A percentile compares a stretch with the other conserved stretches of the same genome.
Conservation (phyloP, 257 asterid genomes). For the Coffea canephora region DNA sequence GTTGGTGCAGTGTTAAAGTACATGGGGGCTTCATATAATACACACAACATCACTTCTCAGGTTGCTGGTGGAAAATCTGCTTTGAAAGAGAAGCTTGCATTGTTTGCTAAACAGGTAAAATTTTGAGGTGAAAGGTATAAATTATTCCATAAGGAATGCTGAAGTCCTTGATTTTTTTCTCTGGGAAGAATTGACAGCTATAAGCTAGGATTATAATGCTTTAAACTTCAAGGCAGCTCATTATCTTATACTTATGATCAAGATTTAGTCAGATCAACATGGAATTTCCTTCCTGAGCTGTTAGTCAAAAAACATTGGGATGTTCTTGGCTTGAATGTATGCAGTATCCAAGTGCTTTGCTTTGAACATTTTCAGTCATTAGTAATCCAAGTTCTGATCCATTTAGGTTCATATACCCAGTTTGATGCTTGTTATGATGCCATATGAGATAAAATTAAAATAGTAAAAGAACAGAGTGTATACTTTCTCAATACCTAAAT, state of each 20-base stretch:
- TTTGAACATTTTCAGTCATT: not conserved
- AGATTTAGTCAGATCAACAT: not conserved
- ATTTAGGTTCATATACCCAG: not conserved
- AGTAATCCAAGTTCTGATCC: not conserved
- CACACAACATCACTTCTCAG: slow-evolving; percentile 58
- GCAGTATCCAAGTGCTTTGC: not conserved
- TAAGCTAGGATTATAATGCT: not conserved
- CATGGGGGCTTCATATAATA: slow-evolving; percentile 93
- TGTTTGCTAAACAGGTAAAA: slow-evolving; percentile 69
- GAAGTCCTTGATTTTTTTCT: not conserved
- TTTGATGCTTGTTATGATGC: not conserved
- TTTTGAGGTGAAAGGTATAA: not conserved
- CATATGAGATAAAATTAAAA: not conserved
- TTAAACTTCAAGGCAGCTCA: not conserved
- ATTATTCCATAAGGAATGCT: not conserved
- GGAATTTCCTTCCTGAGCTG: not conserved
- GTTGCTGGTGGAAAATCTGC: slow-evolving; percentile 79
- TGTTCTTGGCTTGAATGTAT: not conserved
- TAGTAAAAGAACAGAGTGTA: not conserved
- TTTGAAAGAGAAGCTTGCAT: slow-evolving; percentile 60
- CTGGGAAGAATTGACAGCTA: not conserved
- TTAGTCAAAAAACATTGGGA: not conserved
- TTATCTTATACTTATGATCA: not conserved
- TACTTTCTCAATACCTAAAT: not conserved
- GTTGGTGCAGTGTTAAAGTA: slow-evolving; percentile 78